Conservation (phyloP, 225 moss, liverwort and hornwort species). For the Pseudoscleropodium purum region DNA sequence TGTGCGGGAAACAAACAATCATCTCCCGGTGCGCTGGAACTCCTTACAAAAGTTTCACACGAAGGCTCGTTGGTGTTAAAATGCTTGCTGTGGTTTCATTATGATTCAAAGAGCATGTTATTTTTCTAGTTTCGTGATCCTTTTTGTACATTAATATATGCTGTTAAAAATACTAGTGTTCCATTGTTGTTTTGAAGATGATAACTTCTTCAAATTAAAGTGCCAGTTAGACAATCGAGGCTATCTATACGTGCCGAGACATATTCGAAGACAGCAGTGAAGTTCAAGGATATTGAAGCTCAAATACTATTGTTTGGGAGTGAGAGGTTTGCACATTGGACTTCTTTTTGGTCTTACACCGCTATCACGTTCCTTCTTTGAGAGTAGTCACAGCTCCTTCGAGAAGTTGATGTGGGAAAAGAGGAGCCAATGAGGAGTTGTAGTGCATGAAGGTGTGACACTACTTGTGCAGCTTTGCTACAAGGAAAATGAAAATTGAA, state of each 20-base stretch:
- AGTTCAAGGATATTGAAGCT: slow-evolving; percentile 76
- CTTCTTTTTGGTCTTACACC: neutral
- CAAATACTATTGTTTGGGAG: neutral
- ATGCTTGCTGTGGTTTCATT: too few species aligned
- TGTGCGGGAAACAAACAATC: too few species aligned
- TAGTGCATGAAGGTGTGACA: too few species aligned
- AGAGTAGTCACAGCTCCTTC: too few species aligned
- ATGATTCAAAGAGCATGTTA: neutral
- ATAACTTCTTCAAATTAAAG: slow-evolving; percentile 82
- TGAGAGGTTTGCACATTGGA: neutral
- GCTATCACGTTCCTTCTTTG: neutral
- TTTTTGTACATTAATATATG: neutral
- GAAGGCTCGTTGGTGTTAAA: too few species aligned
- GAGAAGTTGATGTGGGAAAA: too few species aligned
- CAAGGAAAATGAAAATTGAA: too few species aligned
- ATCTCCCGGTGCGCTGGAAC: too few species aligned
- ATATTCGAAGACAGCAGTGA: slow-evolving; percentile 53
- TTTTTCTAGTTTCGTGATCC: neutral
- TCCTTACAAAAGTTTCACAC: too few species aligned
- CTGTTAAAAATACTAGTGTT: neutral
- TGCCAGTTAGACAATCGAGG: slow-evolving; percentile 87
- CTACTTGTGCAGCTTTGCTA: too few species aligned
- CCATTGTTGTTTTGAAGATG: slow-evolving; percentile 42
- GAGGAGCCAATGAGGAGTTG: too few species aligned
- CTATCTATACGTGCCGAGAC: slow-evolving; percentile 57